Evolutionary conservation across 192 early-diverging fungal species (phyloP), one percentile per base, ranked within the genome.

Genomic region (Coemansia sp.): DNA sequence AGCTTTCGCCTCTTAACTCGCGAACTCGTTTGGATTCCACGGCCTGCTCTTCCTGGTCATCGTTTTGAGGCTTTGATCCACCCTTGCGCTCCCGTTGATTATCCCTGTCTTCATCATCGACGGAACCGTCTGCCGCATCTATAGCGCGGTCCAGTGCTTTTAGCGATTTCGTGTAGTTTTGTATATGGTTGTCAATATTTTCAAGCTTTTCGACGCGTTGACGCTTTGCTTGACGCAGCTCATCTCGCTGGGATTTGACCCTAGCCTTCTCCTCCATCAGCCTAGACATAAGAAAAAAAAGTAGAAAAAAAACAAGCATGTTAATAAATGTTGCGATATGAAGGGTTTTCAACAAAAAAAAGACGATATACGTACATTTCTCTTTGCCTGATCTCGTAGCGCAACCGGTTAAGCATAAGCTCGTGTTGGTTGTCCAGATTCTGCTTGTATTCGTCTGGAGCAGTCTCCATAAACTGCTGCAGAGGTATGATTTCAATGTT

Each of bases 341-440:
- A 30, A 2, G 2, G 7, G 2, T 14, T 45, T 3, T 14, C 12
- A 3, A 11, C 42, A 3, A 16, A 16, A 16, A 14, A 45, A 2
- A 2, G 42, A 2, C 12, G 16, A 66, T 22, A 3, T 34, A 62
- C 67, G 50, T 69, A 69, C 50, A 56, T 29, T 16, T 76, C 71
- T 25, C 79, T 66, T 56, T 82, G 79, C 30, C 62, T 67, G n/a
- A 82, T 66, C 63, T 82, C 79, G 29, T 64, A 82, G 34, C 74
- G 69, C 48, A 82, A 64, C 42, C 79, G 66, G 48, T 60, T 72
- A 22, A 82, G 67, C 79, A 82, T 82, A n/a, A 82, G 61, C 68
- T 67, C 69, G 54, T 82, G 79, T n/a, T 70, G 79, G 0, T 64
- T 63, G 62, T 67, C 68, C 10, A 62, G 61, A 17, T 67, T 71